These are phyloP conservation scores for Cladosporium sp. DNA, from an alignment of 2,329 filamentous ascomycete species.

Conservation along the genomic window DNA sequence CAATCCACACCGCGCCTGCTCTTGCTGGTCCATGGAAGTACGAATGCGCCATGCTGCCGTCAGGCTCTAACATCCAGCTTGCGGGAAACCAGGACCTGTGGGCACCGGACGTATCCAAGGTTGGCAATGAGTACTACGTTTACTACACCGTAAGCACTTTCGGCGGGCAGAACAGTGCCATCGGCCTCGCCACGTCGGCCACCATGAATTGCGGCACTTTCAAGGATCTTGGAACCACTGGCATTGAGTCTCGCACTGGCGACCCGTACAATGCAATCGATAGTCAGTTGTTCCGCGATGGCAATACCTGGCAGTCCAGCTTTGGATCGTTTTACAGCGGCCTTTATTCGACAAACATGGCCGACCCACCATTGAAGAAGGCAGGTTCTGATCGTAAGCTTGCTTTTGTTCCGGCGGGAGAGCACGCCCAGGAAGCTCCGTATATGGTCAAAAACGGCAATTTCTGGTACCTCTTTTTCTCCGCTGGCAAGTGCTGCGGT, in stretches of 20 bases:
- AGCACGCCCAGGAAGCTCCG: slow-evolving; percentile 52
- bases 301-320: slow-evolving; percentile 47
- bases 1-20: slow-evolving; percentile 44
- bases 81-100: slow-evolving; percentile 47
- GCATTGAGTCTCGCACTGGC: slow-evolving; percentile 40
- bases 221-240: slow-evolving; percentile 57
- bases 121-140: slow-evolving; percentile 58
- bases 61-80: slow-evolving; percentile 39
- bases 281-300: slow-evolving; percentile 38
- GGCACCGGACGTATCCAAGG: slow-evolving; percentile 58
- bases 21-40: slow-evolving; percentile 50
- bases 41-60: slow-evolving; percentile 42
- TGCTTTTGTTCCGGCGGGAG: slow-evolving; percentile 48
- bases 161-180: slow-evolving; percentile 56
- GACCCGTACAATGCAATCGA: slow-evolving; percentile 51
- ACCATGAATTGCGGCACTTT: slow-evolving; percentile 52
- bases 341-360: slow-evolving; percentile 56
- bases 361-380: slow-evolving; percentile 25
- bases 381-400: slow-evolving; percentile 42
- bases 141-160: slow-evolving; percentile 64
- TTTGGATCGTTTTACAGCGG: slow-evolving; percentile 68
- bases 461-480: slow-evolving; percentile 64
- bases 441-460: slow-evolving; percentile 52
- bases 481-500: slow-evolving; percentile 57
- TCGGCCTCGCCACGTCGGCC: slow-evolving; percentile 52